Evolutionary conservation across 495 filamentous ascomycete genomes (phyloP).

Genomic region (Penicillium salamii): DNA sequence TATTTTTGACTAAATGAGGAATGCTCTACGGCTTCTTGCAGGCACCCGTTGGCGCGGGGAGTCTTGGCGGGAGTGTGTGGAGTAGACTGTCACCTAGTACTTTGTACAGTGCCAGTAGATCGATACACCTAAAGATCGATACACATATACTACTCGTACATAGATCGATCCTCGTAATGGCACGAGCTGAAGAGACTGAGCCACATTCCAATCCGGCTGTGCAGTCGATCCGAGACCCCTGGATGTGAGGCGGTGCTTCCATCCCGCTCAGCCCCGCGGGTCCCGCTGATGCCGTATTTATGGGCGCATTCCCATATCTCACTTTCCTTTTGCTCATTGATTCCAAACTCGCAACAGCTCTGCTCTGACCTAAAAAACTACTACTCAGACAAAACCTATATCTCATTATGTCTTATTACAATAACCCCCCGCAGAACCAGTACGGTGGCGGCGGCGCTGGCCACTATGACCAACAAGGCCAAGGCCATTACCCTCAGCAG

Average conservation of each 20-base stretch:
- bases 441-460: conserved; percentile 11
- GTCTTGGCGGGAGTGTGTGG: neutral
- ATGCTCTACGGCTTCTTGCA: conserved; percentile 2
- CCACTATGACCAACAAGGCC: conserved; percentile 17
- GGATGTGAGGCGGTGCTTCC: conserved; percentile 16
- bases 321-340: neutral
- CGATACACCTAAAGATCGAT: too few species aligned
- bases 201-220: conserved; percentile 11
- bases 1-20: neutral
- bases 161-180: too few species aligned
- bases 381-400: too few species aligned
- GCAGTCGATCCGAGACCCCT: conserved; percentile 7
- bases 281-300: conserved; percentile 9
- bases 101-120: too few species aligned
- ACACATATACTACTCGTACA: too few species aligned
- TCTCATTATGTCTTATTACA: conserved; percentile 22
- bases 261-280: conserved; percentile 14
- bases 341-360: neutral
- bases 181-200: neutral
- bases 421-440: conserved; percentile 14
- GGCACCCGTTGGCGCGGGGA: too few species aligned
- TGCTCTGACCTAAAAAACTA: too few species aligned
- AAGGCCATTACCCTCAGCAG: conserved; percentile 5
- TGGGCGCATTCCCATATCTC: neutral
- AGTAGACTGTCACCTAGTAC: too few species aligned